A percentile compares a stretch with the other conserved stretches of the same genome.
Evolutionary conservation across 2,329 filamentous ascomycete species (phyloP).

Genomic region (Penicillium sp.): DNA sequence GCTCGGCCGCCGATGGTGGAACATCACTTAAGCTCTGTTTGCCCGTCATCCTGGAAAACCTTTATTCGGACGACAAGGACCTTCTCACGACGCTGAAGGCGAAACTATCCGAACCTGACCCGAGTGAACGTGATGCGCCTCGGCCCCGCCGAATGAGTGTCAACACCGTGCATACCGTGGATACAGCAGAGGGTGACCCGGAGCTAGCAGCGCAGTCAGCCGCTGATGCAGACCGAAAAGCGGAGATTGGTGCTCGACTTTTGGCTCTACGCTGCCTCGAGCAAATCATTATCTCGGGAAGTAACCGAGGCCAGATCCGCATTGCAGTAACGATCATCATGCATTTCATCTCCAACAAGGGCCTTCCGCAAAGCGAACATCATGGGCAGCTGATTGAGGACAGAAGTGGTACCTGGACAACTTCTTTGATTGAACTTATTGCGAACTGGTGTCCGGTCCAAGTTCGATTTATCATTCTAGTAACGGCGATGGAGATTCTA

Average conservation of each 20-base stretch:
- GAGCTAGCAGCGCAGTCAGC: conserved; percentile 70
- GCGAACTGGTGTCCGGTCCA: conserved; percentile 90
- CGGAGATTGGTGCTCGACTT: conserved; percentile 83
- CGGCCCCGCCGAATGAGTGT: conserved; percentile 71
- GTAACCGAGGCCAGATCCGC: conserved; percentile 78
- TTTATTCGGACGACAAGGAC: conserved; percentile 65
- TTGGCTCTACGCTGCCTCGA: conserved; percentile 83
- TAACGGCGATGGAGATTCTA: conserved; percentile 76
- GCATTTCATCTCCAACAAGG: conserved; percentile 64
- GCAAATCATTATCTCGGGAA: conserved; percentile 73
- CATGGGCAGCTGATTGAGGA: conserved; percentile 42
- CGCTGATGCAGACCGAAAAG: conserved; percentile 82
- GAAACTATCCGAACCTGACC: conserved; percentile 67
- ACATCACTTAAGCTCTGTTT: conserved; percentile 76
- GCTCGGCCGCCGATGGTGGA: conserved; percentile 70
- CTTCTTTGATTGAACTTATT: conserved; percentile 74
- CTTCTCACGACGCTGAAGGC: conserved; percentile 67
- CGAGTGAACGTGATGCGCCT: conserved; percentile 63
- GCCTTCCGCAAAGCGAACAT: conserved; percentile 55
- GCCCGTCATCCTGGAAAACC: conserved; percentile 80
- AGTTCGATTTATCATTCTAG: conserved; percentile 85
- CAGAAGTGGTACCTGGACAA: conserved; percentile 67
- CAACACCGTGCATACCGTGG: conserved; percentile 71
- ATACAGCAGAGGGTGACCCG: conserved; percentile 67
- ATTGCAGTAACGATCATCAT: conserved; percentile 71